Conservation (phyloP, 805 yeast species). For the Saccharomycopsis guyanensis region DNA sequence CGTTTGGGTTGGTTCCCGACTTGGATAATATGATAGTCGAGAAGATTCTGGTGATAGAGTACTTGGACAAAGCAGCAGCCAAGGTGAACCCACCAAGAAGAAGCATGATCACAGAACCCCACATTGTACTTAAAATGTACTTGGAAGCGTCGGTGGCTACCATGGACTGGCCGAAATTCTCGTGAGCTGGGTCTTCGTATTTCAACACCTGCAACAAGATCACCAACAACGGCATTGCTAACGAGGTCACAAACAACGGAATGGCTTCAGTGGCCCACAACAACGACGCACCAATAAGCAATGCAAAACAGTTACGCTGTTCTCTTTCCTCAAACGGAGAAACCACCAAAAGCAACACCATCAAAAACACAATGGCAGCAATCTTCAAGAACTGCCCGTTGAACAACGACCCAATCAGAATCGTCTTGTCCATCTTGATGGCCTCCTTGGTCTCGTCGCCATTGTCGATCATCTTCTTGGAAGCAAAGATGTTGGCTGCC, state of each 20-base stretch:
- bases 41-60: slow-evolving; percentile 77
- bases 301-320: slow-evolving; percentile 76
- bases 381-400: slow-evolving; percentile 8
- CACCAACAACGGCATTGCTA: slow-evolving; percentile 76
- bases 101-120: slow-evolving; percentile 90
- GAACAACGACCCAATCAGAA: slow-evolving; percentile 1
- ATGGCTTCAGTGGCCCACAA: slow-evolving; percentile 96
- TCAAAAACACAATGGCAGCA: slow-evolving; percentile 27
- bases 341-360: slow-evolving; percentile 36
- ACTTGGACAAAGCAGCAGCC: slow-evolving; percentile 92
- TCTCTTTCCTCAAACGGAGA: slow-evolving; percentile 51
- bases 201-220: slow-evolving; percentile 66
- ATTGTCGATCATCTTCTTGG: not conserved
- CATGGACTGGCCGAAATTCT: slow-evolving; percentile 34
- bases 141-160: slow-evolving; percentile 58
- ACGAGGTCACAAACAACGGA: slow-evolving; percentile 85
- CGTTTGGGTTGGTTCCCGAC: slow-evolving; percentile 82
- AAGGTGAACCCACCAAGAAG: slow-evolving; percentile 89
- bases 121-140: slow-evolving; percentile 79
- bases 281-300: slow-evolving; percentile 72
- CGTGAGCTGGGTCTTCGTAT: slow-evolving; percentile 29
- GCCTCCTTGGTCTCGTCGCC: not conserved
- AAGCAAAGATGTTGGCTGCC: slow-evolving; percentile 45
- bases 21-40: slow-evolving; percentile 75
- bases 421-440: not conserved